phyloP scores from a whole-genome alignment of 371 early-diverging fungal species.

The Cokeromyces recurvatus region DNA sequence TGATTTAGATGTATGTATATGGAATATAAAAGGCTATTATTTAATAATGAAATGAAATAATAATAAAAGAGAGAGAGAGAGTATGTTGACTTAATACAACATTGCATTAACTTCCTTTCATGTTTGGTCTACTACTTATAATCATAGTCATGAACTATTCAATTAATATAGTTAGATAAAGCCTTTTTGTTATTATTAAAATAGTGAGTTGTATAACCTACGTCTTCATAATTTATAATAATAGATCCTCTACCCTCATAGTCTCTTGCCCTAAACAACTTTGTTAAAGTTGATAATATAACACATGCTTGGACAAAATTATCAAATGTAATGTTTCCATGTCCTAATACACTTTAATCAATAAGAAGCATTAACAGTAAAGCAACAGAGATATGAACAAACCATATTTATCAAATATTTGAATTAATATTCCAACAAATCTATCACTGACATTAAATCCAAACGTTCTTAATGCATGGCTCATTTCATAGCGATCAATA shows the following conservation, averaged over 20 bases:
- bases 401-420: slow-evolving; percentile 72
- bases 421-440: slow-evolving; percentile 54
- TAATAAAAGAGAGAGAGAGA: too few relatives aligned
- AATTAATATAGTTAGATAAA: background rate
- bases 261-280: slow-evolving; percentile 71
- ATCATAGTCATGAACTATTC: slow-evolving; percentile 15
- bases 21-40: too few relatives aligned
- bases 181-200: too few relatives aligned
- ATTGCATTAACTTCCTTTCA: slow-evolving; percentile 10
- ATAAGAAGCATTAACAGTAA: background rate
- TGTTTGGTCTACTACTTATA: slow-evolving; percentile 17
- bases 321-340: slow-evolving; percentile 74
- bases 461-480: slow-evolving; percentile 69
- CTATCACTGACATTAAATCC: slow-evolving; percentile 63
- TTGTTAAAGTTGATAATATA: slow-evolving; percentile 72
- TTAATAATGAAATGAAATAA: too few relatives aligned
- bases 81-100: too few relatives aligned
- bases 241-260: slow-evolving; percentile 72
- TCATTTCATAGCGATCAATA: slow-evolving; percentile 71
- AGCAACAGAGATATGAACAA: background rate
- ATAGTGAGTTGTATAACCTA: slow-evolving; percentile 19
- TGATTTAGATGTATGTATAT: too few relatives aligned
- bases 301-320: slow-evolving; percentile 83
- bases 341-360: slow-evolving; percentile 12
- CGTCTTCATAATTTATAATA: slow-evolving; percentile 71